phyloP scores from a whole-genome alignment of 2,329 filamentous ascomycete genomes.

The Lachnellula hyalina region DNA sequence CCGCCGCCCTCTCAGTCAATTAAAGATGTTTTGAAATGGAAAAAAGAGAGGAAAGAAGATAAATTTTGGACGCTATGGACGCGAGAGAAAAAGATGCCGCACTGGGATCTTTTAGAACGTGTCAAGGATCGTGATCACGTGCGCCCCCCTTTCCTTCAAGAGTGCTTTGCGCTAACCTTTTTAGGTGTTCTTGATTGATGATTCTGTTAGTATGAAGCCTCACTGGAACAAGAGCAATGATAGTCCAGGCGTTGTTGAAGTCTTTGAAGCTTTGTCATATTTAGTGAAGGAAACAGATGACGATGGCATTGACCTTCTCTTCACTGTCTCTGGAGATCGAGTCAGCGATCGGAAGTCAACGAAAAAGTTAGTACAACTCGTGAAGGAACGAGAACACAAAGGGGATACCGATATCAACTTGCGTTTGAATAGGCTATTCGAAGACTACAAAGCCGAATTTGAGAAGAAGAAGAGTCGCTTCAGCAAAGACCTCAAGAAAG shows the following conservation, averaged over 20 bases:
- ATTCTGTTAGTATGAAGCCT: constrained; percentile 3
- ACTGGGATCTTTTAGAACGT: background rate
- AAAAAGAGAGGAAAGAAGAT: constrained; percentile 1
- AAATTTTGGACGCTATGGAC: background rate
- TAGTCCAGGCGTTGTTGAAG: background rate
- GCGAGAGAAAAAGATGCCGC: background rate
- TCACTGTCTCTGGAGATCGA: constrained; percentile 3
- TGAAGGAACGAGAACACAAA: background rate
- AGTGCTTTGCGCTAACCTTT: background rate
- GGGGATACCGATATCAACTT: constrained; percentile 8
- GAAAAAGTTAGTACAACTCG: background rate
- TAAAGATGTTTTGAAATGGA: constrained; percentile 9
- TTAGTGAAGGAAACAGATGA: constrained; percentile 9
- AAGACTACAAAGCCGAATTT: constrained; percentile 5
- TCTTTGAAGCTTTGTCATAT: constrained; percentile 9
- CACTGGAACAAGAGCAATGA: constrained; percentile 4
- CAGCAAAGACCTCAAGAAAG: background rate
- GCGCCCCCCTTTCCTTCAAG: background rate
- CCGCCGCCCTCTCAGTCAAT: background rate
- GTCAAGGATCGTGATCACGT: constrained; percentile 7
- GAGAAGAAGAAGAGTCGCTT: background rate
- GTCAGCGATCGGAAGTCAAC: constrained; percentile 1
- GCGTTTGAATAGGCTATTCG: background rate
- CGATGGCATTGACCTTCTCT: constrained; percentile 12
- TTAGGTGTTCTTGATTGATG: constrained; percentile 16